phyloP scores from a whole-genome alignment of 495 filamentous ascomycete genomes.

The Podospora comata region DNA sequence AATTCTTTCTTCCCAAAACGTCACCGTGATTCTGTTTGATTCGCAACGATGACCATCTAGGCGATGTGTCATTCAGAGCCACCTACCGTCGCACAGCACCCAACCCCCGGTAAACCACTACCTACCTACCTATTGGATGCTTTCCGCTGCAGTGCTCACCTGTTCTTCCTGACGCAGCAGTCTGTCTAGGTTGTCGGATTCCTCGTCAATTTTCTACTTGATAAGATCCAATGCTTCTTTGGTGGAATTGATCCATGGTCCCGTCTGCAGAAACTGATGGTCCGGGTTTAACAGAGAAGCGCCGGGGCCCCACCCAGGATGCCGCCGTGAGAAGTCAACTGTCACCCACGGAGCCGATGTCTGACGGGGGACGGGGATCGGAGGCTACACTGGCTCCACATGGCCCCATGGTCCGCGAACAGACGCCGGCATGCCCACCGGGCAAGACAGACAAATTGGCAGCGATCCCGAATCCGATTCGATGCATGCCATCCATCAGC shows the following conservation, averaged over 20 bases:
- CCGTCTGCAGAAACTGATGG: neutral
- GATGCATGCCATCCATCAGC: constrained; percentile 14
- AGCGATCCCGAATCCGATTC: constrained; percentile 4
- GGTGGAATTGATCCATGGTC: neutral
- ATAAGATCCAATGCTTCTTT: too few species aligned
- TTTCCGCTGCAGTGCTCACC: neutral
- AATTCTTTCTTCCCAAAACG: neutral
- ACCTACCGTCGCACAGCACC: neutral
- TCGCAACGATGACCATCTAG: neutral
- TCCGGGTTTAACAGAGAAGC: neutral
- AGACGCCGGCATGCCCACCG: constrained; percentile 1
- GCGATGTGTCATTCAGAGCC: neutral
- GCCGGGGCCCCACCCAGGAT: neutral
- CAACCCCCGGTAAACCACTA: neutral
- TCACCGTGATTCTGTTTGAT: neutral
- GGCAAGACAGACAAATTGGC: neutral
- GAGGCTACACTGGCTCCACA: neutral
- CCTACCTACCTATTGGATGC: neutral
- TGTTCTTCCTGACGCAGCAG: neutral
- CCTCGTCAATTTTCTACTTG: too few species aligned
- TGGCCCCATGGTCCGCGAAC: neutral
- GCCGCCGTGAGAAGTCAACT: neutral
- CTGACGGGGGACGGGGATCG: neutral
- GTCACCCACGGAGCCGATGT: neutral
- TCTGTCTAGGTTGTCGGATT: neutral